phyloP scores from a whole-genome alignment of 2,329 filamentous ascomycete species.

The Sporothrix globosa region DNA sequence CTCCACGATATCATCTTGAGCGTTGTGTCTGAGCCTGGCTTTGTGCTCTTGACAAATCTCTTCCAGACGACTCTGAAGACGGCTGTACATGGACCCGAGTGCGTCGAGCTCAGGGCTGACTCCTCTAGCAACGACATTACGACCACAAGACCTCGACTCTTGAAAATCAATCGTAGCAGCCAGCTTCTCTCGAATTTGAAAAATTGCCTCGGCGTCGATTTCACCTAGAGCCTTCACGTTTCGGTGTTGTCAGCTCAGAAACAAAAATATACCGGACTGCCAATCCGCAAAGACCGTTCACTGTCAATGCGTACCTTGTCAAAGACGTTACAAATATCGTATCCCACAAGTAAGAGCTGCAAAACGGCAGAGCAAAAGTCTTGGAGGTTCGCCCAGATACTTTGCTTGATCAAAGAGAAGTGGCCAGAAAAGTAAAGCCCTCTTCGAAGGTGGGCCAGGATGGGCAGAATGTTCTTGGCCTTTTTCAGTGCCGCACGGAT shows the following conservation, averaged over 20 bases:
- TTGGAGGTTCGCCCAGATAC: conserved; percentile 72
- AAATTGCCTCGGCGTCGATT: conserved; percentile 9
- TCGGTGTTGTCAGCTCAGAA: not conserved
- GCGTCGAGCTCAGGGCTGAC: conserved; percentile 75
- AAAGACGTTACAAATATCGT: conserved; percentile 13
- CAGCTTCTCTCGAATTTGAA: conserved; percentile 1
- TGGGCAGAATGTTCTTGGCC: conserved; percentile 73
- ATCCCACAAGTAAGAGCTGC: conserved; percentile 56
- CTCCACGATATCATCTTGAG: conserved; percentile 60
- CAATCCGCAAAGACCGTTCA: not conserved
- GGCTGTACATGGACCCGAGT: conserved; percentile 76
- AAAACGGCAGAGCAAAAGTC: conserved; percentile 73
- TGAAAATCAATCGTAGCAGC: conserved; percentile 76
- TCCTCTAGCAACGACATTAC: conserved; percentile 72
- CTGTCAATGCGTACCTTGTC: conserved; percentile 19
- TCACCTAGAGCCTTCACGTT: conserved; percentile 5
- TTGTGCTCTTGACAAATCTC: conserved; percentile 68
- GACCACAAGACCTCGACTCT: conserved; percentile 68
- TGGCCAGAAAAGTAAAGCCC: conserved; percentile 65
- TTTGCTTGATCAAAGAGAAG: conserved; percentile 60
- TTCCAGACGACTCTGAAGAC: conserved; percentile 73
- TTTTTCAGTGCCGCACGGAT: conserved; percentile 66
- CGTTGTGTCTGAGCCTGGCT: conserved; percentile 63
- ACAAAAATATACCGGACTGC: too few relatives aligned
- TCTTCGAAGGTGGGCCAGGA: conserved; percentile 72